A percentile compares a stretch with the other conserved stretches of the same genome.
phyloP scores from a whole-genome alignment of 1,284 basidiomycete species.

The Salmacisia buchloeana region DNA sequence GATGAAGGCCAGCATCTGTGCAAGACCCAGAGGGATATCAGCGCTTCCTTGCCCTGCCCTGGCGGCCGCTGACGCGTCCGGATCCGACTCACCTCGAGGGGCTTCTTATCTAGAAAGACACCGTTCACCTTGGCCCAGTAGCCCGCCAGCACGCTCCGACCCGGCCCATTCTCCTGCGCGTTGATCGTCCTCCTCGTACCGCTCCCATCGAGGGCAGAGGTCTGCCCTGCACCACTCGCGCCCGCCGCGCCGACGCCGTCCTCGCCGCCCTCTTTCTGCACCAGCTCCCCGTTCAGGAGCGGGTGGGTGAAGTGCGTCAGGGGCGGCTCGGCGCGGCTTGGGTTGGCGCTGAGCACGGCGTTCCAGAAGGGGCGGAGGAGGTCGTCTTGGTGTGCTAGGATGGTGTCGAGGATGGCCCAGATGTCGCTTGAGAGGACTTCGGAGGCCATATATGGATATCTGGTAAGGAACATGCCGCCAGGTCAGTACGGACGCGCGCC shows the following conservation, averaged over 20 bases:
- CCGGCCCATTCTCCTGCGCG: slow-evolving; percentile 52
- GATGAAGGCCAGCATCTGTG: slow-evolving; percentile 86
- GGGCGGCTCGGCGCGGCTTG: slow-evolving; percentile 49
- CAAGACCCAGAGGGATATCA: neutral
- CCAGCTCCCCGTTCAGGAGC: slow-evolving; percentile 21
- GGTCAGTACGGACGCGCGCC: neutral
- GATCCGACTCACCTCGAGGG: slow-evolving; percentile 65
- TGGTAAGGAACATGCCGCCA: neutral
- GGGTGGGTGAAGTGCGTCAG: slow-evolving; percentile 46
- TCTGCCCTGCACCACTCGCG: neutral
- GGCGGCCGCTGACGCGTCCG: neutral
- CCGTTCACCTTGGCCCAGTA: slow-evolving; percentile 76
- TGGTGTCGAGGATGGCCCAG: slow-evolving; percentile 87
- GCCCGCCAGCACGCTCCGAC: slow-evolving; percentile 55
- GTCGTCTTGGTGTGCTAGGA: slow-evolving; percentile 67
- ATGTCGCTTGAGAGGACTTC: slow-evolving; percentile 94
- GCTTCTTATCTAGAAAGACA: slow-evolving; percentile 77
- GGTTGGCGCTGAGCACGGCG: slow-evolving; percentile 69
- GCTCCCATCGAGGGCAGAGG: neutral
- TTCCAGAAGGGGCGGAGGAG: slow-evolving; percentile 72
- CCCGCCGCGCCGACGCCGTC: neutral
- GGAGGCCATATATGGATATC: slow-evolving; percentile 84
- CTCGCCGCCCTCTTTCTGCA: neutral
- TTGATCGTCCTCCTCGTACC: slow-evolving; percentile 13
- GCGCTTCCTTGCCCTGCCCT: neutral